Conservation (phyloP, 2,329 filamentous ascomycete species). For the Neonectria hederae region DNA sequence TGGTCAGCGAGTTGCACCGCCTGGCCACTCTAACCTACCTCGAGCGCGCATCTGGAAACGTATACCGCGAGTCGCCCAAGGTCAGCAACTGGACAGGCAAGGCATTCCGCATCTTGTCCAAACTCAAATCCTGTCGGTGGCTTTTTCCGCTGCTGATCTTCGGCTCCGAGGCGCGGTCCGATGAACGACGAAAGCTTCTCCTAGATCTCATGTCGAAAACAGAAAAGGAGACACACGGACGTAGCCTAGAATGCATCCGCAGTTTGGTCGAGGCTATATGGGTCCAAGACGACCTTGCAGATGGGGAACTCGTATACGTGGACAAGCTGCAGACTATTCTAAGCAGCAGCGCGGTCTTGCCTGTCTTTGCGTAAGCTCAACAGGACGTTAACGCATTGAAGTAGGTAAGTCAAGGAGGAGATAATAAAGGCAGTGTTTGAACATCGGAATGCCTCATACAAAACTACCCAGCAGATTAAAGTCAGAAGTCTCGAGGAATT, state of each 20-base stretch:
- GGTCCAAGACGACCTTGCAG: neutral
- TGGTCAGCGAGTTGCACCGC: neutral
- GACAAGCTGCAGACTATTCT: neutral
- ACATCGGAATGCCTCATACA: too few relatives aligned
- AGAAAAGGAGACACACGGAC: neutral
- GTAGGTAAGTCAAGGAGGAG: too few relatives aligned
- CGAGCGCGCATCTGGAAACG: neutral
- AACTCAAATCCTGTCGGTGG: neutral
- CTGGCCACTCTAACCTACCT: neutral
- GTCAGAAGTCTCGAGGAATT: too few relatives aligned
- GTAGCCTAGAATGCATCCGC: neutral
- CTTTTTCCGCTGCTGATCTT: conserved; percentile 14
- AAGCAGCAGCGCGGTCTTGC: neutral
- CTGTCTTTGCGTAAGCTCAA: neutral
- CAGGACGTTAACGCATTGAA: too few relatives aligned
- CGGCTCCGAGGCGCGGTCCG: conserved; percentile 7
- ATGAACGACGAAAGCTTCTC: conserved; percentile 4
- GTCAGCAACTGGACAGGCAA: neutral
- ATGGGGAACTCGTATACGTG: neutral
- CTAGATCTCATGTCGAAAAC: conserved; percentile 7
- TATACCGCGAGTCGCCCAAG: neutral
- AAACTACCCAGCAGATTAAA: too few relatives aligned
- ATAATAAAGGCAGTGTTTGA: too few relatives aligned
- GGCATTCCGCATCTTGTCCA: neutral
- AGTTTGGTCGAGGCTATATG: neutral